Percentiles rank a stretch among this genome's conserved stretches.
Evolutionary conservation across 805 yeast species (phyloP).

Genomic region (Yarrowia osloensis): DNA sequence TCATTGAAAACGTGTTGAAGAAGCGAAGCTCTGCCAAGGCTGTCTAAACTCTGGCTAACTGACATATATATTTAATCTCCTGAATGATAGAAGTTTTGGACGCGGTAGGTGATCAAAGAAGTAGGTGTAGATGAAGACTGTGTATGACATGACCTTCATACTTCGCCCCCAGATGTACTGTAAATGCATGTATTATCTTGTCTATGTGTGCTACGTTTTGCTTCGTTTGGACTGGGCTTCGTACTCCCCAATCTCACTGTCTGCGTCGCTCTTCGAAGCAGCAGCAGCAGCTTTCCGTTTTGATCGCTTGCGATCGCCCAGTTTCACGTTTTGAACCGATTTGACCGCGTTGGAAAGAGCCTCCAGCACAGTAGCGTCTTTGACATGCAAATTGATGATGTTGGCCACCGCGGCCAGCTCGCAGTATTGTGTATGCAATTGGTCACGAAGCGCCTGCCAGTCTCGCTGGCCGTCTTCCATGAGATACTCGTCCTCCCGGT

Average conservation of each 20-base stretch:
- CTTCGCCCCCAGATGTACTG: too few relatives aligned
- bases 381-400: constrained; percentile 17
- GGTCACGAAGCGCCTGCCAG: constrained; percentile 18
- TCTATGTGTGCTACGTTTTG: constrained; percentile 5
- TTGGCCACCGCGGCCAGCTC: constrained; percentile 23
- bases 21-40: constrained; percentile 52
- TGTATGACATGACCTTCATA: too few relatives aligned
- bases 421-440: constrained; percentile 5
- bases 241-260: neutral
- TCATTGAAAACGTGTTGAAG: constrained; percentile 87
- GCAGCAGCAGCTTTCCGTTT: neutral
- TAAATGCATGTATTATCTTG: neutral
- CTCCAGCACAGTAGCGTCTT: neutral
- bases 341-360: constrained; percentile 15
- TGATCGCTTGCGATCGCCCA: neutral
- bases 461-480: constrained; percentile 14
- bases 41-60: neutral
- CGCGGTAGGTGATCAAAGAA: too few relatives aligned
- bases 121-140: too few relatives aligned
- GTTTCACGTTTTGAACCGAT: neutral
- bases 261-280: neutral
- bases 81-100: constrained; percentile 6
- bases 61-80: constrained; percentile 20
- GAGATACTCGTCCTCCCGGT: constrained; percentile 19
- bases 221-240: neutral